phyloP scores from a whole-genome alignment of 129 eudicot genomes.

The Artemisia annua region DNA sequence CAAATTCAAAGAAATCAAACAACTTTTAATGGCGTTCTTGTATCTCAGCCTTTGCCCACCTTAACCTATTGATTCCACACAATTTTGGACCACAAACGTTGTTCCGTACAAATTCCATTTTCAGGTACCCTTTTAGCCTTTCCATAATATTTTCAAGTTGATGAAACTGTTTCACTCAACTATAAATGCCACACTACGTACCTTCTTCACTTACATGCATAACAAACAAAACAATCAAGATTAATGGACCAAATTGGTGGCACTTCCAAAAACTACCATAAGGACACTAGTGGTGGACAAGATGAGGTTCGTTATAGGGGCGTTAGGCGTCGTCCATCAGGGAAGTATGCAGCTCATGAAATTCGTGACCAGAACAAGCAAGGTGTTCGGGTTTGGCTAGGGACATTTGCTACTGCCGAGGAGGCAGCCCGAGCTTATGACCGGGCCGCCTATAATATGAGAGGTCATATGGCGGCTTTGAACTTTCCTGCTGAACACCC shows the following conservation, averaged over 20 bases:
- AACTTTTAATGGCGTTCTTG: no score
- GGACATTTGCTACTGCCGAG: conserved; percentile 53
- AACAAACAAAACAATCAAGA: conserved; percentile 18
- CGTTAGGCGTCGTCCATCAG: conserved; percentile 53
- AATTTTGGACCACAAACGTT: conserved; percentile 28
- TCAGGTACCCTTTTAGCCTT: conserved; percentile 29
- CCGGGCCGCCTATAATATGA: conserved; percentile 41
- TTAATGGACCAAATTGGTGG: conserved; percentile 21
- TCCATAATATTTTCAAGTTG: conserved; percentile 30
- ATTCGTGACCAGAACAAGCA: conserved; percentile 41
- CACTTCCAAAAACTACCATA: neutral
- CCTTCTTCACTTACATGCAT: conserved; percentile 26
- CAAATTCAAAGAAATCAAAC: no score
- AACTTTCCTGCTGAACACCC: conserved; percentile 54
- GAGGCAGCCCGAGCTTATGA: conserved; percentile 62
- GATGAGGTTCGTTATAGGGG: conserved; percentile 44
- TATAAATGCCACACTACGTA: conserved; percentile 28
- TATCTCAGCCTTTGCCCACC: no score
- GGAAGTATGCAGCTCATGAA: conserved; percentile 55
- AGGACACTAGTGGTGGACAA: neutral
- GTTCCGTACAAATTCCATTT: neutral
- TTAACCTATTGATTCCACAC: conserved; percentile 30
- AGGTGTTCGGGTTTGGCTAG: conserved; percentile 47
- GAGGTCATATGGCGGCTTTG: conserved; percentile 49
- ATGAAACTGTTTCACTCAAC: conserved; percentile 22